Percentiles rank a stretch among this genome's conserved stretches.
Evolutionary conservation across 1,284 basidiomycete genomes (phyloP).

Genomic region (Agaricales sp.): DNA sequence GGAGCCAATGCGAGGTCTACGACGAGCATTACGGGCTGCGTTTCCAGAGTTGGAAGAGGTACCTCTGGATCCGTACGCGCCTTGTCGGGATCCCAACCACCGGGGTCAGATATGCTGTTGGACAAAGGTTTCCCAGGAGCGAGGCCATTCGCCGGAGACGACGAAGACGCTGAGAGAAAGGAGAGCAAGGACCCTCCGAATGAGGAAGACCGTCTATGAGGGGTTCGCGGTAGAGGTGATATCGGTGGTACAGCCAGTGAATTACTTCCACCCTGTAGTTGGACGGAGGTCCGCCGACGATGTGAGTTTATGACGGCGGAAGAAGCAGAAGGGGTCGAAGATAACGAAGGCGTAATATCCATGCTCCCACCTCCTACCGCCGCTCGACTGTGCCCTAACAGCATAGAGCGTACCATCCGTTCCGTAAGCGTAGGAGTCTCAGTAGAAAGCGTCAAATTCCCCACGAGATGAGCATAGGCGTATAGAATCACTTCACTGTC

Average conservation of each 20-base stretch:
- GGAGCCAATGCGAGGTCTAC: constrained; percentile 72
- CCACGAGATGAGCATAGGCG: constrained; percentile 47
- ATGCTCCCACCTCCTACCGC: constrained; percentile 66
- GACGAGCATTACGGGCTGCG: constrained; percentile 76
- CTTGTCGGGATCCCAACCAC: constrained; percentile 18
- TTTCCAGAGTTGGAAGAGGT: constrained; percentile 71
- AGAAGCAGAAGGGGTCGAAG: constrained; percentile 20
- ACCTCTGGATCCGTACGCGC: constrained; percentile 46
- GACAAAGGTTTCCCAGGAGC: constrained; percentile 17
- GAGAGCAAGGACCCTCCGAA: constrained; percentile 2
- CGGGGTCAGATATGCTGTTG: background rate
- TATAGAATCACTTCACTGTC: constrained; percentile 73
- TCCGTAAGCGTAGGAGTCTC: constrained; percentile 27
- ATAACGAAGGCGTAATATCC: constrained; percentile 50
- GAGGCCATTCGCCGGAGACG: constrained; percentile 6
- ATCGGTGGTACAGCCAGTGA: no score
- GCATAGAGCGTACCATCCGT: constrained; percentile 33
- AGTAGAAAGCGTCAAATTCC: constrained; percentile 21
- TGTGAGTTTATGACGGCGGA: background rate
- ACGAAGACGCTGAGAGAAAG: constrained; percentile 6
- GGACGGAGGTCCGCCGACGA: background rate
- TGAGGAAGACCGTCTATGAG: background rate
- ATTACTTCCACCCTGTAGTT: no score
- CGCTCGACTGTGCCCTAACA: constrained; percentile 37
- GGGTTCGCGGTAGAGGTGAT: background rate